Conservation (phyloP, 2,329 filamentous ascomycete species). For the Penicillium sp. region DNA sequence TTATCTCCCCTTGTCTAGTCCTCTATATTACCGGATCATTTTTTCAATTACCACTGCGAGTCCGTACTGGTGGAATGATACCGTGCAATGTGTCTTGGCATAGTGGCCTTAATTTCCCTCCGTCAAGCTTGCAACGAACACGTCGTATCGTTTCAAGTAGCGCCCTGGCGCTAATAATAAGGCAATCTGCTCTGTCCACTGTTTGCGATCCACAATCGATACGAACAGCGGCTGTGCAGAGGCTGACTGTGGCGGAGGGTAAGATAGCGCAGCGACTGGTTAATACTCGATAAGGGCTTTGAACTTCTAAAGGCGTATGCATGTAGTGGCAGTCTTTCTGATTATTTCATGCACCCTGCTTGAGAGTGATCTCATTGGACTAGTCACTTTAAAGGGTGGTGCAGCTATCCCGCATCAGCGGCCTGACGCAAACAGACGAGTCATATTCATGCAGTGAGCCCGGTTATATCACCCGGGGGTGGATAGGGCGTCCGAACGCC, state of each 20-base stretch:
- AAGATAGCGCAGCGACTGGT: neutral
- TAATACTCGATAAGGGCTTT: neutral
- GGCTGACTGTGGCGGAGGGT: neutral
- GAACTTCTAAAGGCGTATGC: neutral
- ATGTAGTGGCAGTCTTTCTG: no score
- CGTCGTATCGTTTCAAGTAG: neutral
- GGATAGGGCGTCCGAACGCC: neutral
- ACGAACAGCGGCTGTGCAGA: constrained; percentile 3
- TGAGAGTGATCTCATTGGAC: neutral
- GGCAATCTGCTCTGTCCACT: neutral
- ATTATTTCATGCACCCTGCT: neutral
- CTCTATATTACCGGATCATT: neutral
- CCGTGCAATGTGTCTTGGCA: neutral
- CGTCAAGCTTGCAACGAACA: neutral
- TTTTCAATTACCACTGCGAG: neutral
- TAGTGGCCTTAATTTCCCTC: neutral
- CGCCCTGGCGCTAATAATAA: neutral
- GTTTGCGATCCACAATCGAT: neutral
- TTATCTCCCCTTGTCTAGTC: neutral
- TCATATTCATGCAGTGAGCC: neutral
- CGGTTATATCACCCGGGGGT: neutral
- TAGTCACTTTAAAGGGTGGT: neutral
- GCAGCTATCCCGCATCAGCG: neutral
- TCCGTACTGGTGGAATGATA: neutral
- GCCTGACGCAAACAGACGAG: neutral